These are phyloP conservation scores for Colletotrichum sp. DNA, from an alignment of 2,329 filamentous ascomycete genomes.

Conservation along the genomic window DNA sequence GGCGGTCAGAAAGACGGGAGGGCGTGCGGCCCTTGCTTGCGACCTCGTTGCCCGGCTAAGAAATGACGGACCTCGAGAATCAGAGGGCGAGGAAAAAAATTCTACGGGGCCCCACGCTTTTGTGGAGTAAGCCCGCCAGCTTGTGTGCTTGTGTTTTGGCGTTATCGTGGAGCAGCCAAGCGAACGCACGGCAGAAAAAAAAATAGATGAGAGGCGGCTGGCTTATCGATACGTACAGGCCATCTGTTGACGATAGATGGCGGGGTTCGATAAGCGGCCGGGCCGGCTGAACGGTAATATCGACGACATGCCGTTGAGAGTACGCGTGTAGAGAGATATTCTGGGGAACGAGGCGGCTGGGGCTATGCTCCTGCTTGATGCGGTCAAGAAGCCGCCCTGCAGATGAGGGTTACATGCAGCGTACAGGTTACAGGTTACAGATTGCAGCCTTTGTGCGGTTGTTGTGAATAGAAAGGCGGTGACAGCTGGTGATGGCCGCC, in stretches of 20 bases:
- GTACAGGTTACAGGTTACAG: background rate
- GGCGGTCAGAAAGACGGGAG: constrained; percentile 7
- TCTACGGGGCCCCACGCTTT: constrained; percentile 16
- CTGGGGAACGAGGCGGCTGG: background rate
- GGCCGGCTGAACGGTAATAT: background rate
- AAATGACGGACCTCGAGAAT: background rate
- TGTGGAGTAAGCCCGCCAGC: constrained; percentile 3
- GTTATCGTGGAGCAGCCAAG: background rate
- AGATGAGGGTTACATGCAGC: background rate
- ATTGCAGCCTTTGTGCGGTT: background rate
- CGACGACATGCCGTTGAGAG: background rate
- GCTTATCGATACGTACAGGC: constrained; percentile 14
- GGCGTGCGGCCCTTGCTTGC: constrained; percentile 15
- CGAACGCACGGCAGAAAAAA: background rate
- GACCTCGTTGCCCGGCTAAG: background rate
- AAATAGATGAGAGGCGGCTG: background rate
- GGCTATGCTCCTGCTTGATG: background rate
- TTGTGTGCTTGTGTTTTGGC: background rate
- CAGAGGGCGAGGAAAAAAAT: constrained; percentile 1
- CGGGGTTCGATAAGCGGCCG: constrained; percentile 11
- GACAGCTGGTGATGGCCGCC: constrained; percentile 21
- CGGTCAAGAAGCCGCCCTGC: background rate
- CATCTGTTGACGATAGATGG: background rate
- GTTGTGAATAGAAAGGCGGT: constrained; percentile 30
- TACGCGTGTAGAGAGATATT: background rate